phyloP scores from a whole-genome alignment of 495 filamentous ascomycete genomes.

The Hypoxylon lenormandii region DNA sequence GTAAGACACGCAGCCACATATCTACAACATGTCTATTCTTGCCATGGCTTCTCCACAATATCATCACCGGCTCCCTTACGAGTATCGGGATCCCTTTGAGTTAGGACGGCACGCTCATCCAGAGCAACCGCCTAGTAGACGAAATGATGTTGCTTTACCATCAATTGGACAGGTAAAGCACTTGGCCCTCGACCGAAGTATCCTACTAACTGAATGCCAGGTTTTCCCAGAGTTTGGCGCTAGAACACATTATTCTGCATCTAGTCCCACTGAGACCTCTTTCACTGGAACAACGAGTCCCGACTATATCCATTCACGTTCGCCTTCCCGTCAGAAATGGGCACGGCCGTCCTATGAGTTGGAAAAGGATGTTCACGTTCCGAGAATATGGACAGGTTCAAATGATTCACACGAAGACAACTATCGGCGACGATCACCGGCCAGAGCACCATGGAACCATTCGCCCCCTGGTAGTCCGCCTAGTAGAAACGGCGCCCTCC shows the following conservation, averaged over 20 bases:
- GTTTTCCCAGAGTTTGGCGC: slow-evolving; percentile 50
- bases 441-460: slow-evolving; percentile 48
- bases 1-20: neutral
- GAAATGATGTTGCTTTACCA: slow-evolving; percentile 56
- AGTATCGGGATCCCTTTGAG: slow-evolving; percentile 45
- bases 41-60: slow-evolving; percentile 49
- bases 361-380: slow-evolving; percentile 48
- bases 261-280: slow-evolving; percentile 42
- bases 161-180: slow-evolving; percentile 59
- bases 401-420: slow-evolving; percentile 38
- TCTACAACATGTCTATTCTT: slow-evolving; percentile 53
- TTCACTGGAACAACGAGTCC: slow-evolving; percentile 43
- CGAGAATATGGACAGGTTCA: slow-evolving; percentile 51
- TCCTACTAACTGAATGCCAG: slow-evolving; percentile 47
- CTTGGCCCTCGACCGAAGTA: neutral
- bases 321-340: slow-evolving; percentile 55
- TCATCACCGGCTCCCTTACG: slow-evolving; percentile 43
- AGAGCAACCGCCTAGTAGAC: slow-evolving; percentile 34
- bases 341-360: slow-evolving; percentile 50
- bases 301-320: slow-evolving; percentile 57
- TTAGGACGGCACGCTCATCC: slow-evolving; percentile 46
- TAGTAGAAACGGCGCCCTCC: slow-evolving; percentile 32
- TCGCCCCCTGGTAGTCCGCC: slow-evolving; percentile 49
- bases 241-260: slow-evolving; percentile 42
- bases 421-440: slow-evolving; percentile 46